Evolutionary conservation across 140 eudicot genomes (phyloP), one percentile per base, ranked within the genome.

Genomic region (Stevia rebaudiana): DNA sequence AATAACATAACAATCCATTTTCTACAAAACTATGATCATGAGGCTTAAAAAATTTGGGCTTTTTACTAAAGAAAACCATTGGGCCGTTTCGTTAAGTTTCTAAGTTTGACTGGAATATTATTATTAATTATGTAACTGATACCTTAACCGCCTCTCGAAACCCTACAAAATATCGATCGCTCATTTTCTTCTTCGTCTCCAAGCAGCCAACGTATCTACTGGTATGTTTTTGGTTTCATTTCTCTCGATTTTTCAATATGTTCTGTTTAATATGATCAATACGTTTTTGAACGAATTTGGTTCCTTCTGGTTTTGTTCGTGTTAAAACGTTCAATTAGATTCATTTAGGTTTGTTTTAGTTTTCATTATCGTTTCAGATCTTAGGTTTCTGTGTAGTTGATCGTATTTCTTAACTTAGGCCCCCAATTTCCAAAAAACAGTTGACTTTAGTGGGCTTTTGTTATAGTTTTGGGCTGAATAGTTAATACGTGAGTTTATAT

Each of bases 111-210:
- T 0, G 18, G 1, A 19, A 43, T 43, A 11, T 51, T 51, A 3
- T 10, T 11, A 12, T 0, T 13, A 10, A 3, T 22, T 11, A 12
- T 0, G 5, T 22, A 4, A 13, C 21, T 24, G 12, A 25, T 23
- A 2, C 39, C 39, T 54, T 54, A n/a, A 54, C 40, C 61, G 61
- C 61, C 61, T 54, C 61, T 54, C 19, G 12, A 54, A 54, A 54
- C 61, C 61, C 40, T 54, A 13, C 61, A 54, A 3, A 54, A 12
- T 28, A 54, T 54, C 31, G 1, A 21, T 50, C 16, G 16, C 15
- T 21, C 15, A 10, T 22, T 2, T 50, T 50, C 33, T 50, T 21
- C 23, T 25, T 35, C 61, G 22, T 54, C 61, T 54, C 39, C 61
- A 54, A 54, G 8, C 19, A 54, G 24, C 21, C 61, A 15, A 46